phyloP scores from a whole-genome alignment of 495 filamentous ascomycete genomes.

The Penicillium robsamsonii region DNA sequence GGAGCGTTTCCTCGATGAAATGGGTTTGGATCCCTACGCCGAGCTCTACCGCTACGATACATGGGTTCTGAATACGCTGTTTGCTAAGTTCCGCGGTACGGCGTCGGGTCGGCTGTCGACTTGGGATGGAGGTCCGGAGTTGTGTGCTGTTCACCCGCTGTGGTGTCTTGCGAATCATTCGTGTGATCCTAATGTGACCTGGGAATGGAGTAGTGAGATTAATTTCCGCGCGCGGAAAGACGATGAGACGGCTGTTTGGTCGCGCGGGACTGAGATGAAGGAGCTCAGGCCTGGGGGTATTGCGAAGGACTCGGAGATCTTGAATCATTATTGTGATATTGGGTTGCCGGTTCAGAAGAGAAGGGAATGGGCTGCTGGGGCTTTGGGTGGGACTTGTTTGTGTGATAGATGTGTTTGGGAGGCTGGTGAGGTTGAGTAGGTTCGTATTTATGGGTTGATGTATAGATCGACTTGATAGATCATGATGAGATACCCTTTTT shows the following conservation, averaged over 20 bases:
- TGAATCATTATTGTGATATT: slow-evolving; percentile 95
- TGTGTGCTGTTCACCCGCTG: slow-evolving; percentile 72
- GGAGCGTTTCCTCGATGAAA: slow-evolving; percentile 81
- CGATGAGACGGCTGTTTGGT: slow-evolving; percentile 49
- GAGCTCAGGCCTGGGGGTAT: slow-evolving; percentile 52
- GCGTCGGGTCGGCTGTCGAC: slow-evolving; percentile 77
- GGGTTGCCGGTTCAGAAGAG: slow-evolving; percentile 70
- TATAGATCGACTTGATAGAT: slow-evolving; percentile 3
- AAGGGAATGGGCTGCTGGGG: slow-evolving; percentile 84
- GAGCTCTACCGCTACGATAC: slow-evolving; percentile 64
- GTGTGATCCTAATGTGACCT: slow-evolving; percentile 88
- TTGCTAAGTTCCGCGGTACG: slow-evolving; percentile 89
- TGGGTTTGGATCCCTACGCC: slow-evolving; percentile 83
- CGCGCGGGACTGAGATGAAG: slow-evolving; percentile 24
- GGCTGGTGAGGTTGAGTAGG: slow-evolving; percentile 23
- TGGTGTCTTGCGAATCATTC: slow-evolving; percentile 89
- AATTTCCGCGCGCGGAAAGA: slow-evolving; percentile 54
- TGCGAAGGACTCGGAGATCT: slow-evolving; percentile 72
- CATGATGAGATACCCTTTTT: slow-evolving; percentile 13
- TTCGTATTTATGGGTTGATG: background rate
- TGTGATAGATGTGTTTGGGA: slow-evolving; percentile 76
- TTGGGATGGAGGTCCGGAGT: slow-evolving; percentile 71
- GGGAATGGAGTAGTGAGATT: slow-evolving; percentile 91
- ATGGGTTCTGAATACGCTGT: slow-evolving; percentile 94
- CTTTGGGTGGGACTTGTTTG: slow-evolving; percentile 80